These are phyloP conservation scores for Penicillium longicatenatum DNA, from an alignment of 495 filamentous ascomycete species.

Conservation along the genomic window DNA sequence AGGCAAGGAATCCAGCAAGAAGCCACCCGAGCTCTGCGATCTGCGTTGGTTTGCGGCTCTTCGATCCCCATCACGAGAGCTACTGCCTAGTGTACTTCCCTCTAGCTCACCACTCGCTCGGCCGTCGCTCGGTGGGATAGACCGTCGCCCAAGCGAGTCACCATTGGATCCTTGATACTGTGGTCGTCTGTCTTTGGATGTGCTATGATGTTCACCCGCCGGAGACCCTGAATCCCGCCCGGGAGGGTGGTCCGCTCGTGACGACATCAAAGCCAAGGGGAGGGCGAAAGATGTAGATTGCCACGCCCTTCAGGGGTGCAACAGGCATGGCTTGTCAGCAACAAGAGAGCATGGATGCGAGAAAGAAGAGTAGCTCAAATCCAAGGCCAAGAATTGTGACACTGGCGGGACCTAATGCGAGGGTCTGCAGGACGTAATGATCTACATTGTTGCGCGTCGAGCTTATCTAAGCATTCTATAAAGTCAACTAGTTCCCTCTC, in stretches of 20 bases:
- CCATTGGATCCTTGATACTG: conserved; percentile 21
- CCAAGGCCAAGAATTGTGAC: neutral
- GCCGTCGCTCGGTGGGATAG: conserved; percentile 34
- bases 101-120: conserved; percentile 41
- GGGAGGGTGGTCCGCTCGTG: conserved; percentile 22
- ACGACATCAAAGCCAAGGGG: conserved; percentile 28
- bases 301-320: conserved; percentile 27
- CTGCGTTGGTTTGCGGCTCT: conserved; percentile 31
- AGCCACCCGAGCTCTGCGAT: conserved; percentile 45
- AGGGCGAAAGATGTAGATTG: conserved; percentile 23
- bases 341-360: conserved; percentile 25
- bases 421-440: conserved; percentile 11
- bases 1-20: conserved; percentile 47
- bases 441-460: conserved; percentile 27
- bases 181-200: conserved; percentile 5
- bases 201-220: conserved; percentile 17
- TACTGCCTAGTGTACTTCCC: conserved; percentile 43
- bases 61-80: conserved; percentile 41
- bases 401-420: conserved; percentile 5
- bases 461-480: conserved; percentile 24
- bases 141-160: conserved; percentile 18
- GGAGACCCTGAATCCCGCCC: conserved; percentile 20
- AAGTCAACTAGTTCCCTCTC: too few species aligned
- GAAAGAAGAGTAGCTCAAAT: neutral
- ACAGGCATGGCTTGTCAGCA: conserved; percentile 21